Conservation (phyloP, 441 rosid genomes). For the Adansonia madagascariensis region DNA sequence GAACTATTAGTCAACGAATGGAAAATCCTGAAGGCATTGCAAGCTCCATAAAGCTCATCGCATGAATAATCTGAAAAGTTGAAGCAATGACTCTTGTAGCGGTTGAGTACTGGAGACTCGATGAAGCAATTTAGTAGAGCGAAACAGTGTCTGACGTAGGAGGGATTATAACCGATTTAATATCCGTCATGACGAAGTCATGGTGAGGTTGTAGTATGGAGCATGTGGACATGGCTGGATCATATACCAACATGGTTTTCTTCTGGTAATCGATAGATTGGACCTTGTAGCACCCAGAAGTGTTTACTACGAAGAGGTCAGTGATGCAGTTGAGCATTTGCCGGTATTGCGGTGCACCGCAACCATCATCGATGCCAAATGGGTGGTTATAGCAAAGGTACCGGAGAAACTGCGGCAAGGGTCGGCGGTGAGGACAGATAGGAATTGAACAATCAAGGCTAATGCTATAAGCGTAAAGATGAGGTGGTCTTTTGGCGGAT, state of each 20-base stretch:
- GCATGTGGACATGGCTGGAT: slow-evolving; percentile 95
- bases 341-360: slow-evolving; percentile 80
- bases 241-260: slow-evolving; percentile 61
- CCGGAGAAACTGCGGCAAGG: slow-evolving; percentile 69
- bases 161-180: slow-evolving; percentile 59
- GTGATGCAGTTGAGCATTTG: slow-evolving; percentile 68
- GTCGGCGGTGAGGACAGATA: slow-evolving; percentile 32
- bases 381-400: slow-evolving; percentile 68
- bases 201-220: slow-evolving; percentile 90
- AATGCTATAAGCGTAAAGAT: slow-evolving; percentile 24
- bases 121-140: slow-evolving; percentile 83
- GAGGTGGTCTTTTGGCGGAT: not conserved
- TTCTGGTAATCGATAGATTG: slow-evolving; percentile 69
- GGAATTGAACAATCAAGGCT: slow-evolving; percentile 28
- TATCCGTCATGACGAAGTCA: slow-evolving; percentile 65
- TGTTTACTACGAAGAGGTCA: slow-evolving; percentile 63
- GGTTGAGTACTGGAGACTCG: slow-evolving; percentile 83
- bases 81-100: slow-evolving; percentile 78
- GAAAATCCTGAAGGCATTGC: slow-evolving; percentile 71
- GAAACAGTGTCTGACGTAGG: slow-evolving; percentile 78
- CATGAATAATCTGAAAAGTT: slow-evolving; percentile 75
- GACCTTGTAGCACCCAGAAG: slow-evolving; percentile 80
- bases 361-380: slow-evolving; percentile 60
- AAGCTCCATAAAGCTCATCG: slow-evolving; percentile 71
- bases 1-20: slow-evolving; percentile 44